Evolutionary conservation across 202 grass and related monocot species (phyloP).

Genomic region (Carex arenaria): DNA sequence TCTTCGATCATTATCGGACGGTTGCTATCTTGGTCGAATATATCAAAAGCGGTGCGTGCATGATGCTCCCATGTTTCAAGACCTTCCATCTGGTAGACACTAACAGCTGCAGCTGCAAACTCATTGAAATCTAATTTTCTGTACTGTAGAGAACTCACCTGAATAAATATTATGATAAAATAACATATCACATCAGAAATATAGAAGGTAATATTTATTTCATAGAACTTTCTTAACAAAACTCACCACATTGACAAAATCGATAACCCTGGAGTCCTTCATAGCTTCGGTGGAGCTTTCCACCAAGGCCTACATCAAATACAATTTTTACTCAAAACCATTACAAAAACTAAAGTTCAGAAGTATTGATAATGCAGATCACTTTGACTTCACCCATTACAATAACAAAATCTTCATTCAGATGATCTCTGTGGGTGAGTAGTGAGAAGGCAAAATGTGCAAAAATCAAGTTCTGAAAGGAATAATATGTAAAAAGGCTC

Average conservation of each 20-base stretch:
- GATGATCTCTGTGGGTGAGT: not conserved
- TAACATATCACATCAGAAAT: not conserved
- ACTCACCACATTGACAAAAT: constrained; percentile 72
- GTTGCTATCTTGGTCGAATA: constrained; percentile 89
- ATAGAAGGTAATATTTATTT: constrained; percentile 21
- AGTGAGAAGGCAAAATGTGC: not conserved
- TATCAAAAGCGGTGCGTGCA: constrained; percentile 60
- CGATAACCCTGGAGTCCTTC: constrained; percentile 70
- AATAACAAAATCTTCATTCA: not conserved
- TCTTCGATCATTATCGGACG: constrained; percentile 81
- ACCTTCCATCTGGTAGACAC: constrained; percentile 89
- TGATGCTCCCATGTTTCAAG: constrained; percentile 77
- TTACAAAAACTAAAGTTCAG: not conserved
- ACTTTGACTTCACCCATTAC: no score
- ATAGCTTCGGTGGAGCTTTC: constrained; percentile 54
- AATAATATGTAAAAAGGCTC: constrained; percentile 25
- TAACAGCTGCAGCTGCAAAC: constrained; percentile 66
- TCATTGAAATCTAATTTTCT: constrained; percentile 88
- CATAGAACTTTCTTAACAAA: constrained; percentile 4
- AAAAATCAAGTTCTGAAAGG: not conserved
- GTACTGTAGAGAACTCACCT: constrained; percentile 74
- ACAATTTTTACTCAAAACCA: constrained; percentile 19
- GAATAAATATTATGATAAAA: constrained; percentile 17
- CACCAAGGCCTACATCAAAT: constrained; percentile 53
- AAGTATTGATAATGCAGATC: constrained; percentile 5